Evolutionary conservation across 176 grass and related monocot genomes (phyloP), one percentile per base, ranked within the genome.

Genomic region (barley (Hordeum vulgare)): DNA sequence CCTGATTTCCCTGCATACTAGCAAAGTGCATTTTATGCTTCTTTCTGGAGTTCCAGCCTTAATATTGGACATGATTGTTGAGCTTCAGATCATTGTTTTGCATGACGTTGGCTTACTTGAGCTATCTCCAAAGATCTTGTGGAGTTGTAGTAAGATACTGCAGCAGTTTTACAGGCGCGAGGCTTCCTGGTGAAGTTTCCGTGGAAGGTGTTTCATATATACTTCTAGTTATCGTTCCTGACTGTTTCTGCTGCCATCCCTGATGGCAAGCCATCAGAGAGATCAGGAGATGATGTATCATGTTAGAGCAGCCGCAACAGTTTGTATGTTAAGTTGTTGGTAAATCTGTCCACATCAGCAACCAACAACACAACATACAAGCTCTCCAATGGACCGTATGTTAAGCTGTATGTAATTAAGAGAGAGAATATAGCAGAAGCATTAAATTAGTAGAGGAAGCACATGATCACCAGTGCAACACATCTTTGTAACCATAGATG

Each of bases 1-100:
- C 89, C 72, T 6, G 79, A 84, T 75, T 98, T 98, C 81, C 93
- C 88, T 3, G 56, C 83, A 8, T 95, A 95, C 60, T 96, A 87
- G 86, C 18, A 3, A 78, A 69, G 72, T 24, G 9, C 18, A 27
- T 23, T 61, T 66, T 17, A 29, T 21, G 18, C 4, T 51, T 59
- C 4, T 11, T 36, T 11, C 8, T 35, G 7, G 9, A 23, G 37
- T 28, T 61, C 47, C 17, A 20, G 36, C 2, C 7, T 72, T 72
- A 3, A 1, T 5, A 61, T 11, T 24, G 47, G 37, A 70, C 26
- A 21, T 41, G 47, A 9, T 21, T 18, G 18, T 12, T 27, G 9
- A 56, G 29, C n/a, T 86, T 8, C 18, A 60, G 68, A 80, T 12
- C 0, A 33, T 31, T 80, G 42, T 54, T 31, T 76, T 77, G 34